Conservation (phyloP, 2,329 filamentous ascomycete species). For the Lachnellula subtilissima region DNA sequence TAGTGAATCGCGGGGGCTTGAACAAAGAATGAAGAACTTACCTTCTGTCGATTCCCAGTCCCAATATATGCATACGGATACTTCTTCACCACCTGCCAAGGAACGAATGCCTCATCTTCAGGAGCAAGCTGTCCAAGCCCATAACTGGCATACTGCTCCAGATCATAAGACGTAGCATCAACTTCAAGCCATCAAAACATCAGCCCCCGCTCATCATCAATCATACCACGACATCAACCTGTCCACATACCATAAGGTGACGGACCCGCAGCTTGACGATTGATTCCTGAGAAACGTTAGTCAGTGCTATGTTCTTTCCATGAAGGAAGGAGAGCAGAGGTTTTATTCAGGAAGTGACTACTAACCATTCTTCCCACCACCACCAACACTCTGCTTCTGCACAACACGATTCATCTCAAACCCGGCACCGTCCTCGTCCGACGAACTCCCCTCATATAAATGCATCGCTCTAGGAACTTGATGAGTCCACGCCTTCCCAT, state of each 20-base stretch:
- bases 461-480: not conserved
- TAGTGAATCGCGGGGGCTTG: not conserved
- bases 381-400: not conserved
- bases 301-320: not conserved
- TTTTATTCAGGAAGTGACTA: not conserved
- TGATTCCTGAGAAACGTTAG: not conserved
- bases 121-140: slow-evolving; percentile 24
- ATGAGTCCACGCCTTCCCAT: not conserved
- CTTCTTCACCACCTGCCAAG: slow-evolving; percentile 48
- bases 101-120: slow-evolving; percentile 38
- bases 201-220: not conserved
- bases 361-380: not conserved
- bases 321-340: not conserved
- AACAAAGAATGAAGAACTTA: slow-evolving; percentile 26
- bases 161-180: not conserved
- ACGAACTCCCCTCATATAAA: not conserved
- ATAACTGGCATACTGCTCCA: slow-evolving; percentile 2
- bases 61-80: slow-evolving; percentile 59
- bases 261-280: not conserved
- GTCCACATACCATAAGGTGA: not conserved
- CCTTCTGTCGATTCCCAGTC: slow-evolving; percentile 45
- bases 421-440: not conserved
- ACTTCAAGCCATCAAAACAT: not conserved
- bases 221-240: no score
- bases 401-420: not conserved